Percentiles rank a stretch among this genome's conserved stretches.
Evolutionary conservation across 805 yeast genomes (phyloP).

Genomic region (Isabelozyma pseudorhagii): DNA sequence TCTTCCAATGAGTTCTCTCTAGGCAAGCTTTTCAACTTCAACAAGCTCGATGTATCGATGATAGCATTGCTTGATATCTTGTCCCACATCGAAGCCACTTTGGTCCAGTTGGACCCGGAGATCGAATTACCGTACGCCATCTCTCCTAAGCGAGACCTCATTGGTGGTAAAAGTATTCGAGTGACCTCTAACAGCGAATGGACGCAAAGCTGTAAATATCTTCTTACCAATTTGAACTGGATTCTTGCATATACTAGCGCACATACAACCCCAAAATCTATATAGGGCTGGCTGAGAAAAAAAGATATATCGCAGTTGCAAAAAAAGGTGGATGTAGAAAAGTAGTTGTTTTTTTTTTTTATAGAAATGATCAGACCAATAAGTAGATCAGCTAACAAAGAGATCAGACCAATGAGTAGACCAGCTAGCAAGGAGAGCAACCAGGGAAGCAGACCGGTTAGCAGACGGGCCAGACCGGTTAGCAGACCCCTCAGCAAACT

Average conservation of each 20-base stretch:
- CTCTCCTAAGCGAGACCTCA: conserved; percentile 51
- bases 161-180: conserved; percentile 75
- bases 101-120: conserved; percentile 46
- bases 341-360: too few relatives aligned
- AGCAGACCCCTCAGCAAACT: too few relatives aligned
- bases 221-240: conserved; percentile 80
- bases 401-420: too few relatives aligned
- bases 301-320: neutral
- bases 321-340: too few relatives aligned
- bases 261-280: conserved; percentile 14
- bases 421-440: too few relatives aligned
- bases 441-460: too few relatives aligned
- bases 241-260: conserved; percentile 67
- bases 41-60: conserved; percentile 77
- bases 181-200: conserved; percentile 75
- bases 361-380: too few relatives aligned
- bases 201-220: conserved; percentile 85
- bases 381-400: too few relatives aligned
- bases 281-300: neutral
- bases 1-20: conserved; percentile 72
- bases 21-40: conserved; percentile 69
- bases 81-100: conserved; percentile 43
- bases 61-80: conserved; percentile 69
- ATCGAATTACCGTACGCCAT: conserved; percentile 75
- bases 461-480: too few relatives aligned